These are phyloP conservation scores for Aphanomyces astaci DNA, from an alignment of 352 stramenopile species.

Conservation along the genomic window DNA sequence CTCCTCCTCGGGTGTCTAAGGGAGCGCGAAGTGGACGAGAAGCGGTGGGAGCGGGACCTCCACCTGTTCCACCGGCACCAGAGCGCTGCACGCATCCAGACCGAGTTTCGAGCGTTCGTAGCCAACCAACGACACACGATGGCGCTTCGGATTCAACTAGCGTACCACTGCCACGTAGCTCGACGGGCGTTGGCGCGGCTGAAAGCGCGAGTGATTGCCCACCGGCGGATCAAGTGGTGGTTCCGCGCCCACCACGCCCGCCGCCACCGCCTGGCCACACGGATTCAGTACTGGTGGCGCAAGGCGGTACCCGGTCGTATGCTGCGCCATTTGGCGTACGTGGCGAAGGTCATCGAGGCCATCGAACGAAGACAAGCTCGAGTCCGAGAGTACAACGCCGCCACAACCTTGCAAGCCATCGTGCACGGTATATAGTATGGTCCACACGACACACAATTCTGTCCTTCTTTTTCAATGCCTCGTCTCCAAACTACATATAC, in stretches of 20 bases:
- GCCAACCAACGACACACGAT: constrained; percentile 26
- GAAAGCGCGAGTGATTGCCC: constrained; percentile 38
- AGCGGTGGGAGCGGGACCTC: constrained; percentile 36
- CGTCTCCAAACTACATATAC: neutral
- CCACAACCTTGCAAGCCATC: constrained; percentile 43
- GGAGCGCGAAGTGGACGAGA: constrained; percentile 57
- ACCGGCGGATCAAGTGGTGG: constrained; percentile 76
- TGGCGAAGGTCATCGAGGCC: constrained; percentile 21
- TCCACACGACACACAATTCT: too few relatives aligned
- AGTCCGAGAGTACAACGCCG: constrained; percentile 29
- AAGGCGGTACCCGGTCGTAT: constrained; percentile 42
- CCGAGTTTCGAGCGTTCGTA: constrained; percentile 33
- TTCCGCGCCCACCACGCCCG: constrained; percentile 45
- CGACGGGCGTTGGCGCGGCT: constrained; percentile 27
- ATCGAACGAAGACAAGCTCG: constrained; percentile 24
- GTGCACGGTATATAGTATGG: constrained; percentile 42
- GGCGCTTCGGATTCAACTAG: constrained; percentile 42
- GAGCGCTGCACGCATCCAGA: constrained; percentile 41
- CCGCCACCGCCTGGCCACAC: constrained; percentile 31
- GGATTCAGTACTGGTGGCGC: constrained; percentile 72
- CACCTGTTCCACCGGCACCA: constrained; percentile 36
- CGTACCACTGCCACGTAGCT: constrained; percentile 33
- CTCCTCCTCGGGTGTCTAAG: constrained; percentile 68
- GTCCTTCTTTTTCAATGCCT: too few relatives aligned
- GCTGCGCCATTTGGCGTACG: constrained; percentile 32